These are phyloP conservation scores for Pouteria campechiana DNA, from an alignment of 179 eudicot species.

Conservation along the genomic window DNA sequence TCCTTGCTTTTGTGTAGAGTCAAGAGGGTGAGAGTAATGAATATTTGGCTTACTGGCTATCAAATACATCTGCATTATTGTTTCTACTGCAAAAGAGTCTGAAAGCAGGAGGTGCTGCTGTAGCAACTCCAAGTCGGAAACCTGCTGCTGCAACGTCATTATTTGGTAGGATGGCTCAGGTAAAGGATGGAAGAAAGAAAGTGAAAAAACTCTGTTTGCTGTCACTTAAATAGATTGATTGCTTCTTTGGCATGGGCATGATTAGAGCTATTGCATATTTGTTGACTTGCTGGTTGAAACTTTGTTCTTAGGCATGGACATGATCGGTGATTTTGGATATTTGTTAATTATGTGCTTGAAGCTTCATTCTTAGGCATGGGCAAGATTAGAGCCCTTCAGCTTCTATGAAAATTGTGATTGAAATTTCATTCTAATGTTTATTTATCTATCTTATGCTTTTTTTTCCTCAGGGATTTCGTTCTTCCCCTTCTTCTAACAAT, in stretches of 20 bases:
- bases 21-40: slow-evolving; percentile 55
- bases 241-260: too few relatives aligned
- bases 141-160: slow-evolving; percentile 61
- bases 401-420: too few relatives aligned
- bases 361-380: too few relatives aligned
- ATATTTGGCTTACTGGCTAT: slow-evolving; percentile 72
- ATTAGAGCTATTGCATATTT: too few relatives aligned
- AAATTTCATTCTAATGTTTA: not conserved
- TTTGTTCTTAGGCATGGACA: too few relatives aligned
- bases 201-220: too few relatives aligned
- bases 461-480: slow-evolving; percentile 49
- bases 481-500: slow-evolving; percentile 51
- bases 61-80: slow-evolving; percentile 57
- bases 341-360: too few relatives aligned
- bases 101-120: slow-evolving; percentile 42
- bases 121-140: slow-evolving; percentile 40
- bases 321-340: too few relatives aligned
- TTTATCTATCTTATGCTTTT: slow-evolving; percentile 2
- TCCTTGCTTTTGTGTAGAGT: slow-evolving; percentile 24
- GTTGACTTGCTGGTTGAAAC: too few relatives aligned
- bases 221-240: too few relatives aligned
- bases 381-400: too few relatives aligned
- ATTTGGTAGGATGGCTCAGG: slow-evolving; percentile 78
- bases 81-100: slow-evolving; percentile 62
- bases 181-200: slow-evolving; percentile 17